phyloP scores from a whole-genome alignment of 2,329 filamentous ascomycete species.

The Ophiosphaerella narmari region DNA sequence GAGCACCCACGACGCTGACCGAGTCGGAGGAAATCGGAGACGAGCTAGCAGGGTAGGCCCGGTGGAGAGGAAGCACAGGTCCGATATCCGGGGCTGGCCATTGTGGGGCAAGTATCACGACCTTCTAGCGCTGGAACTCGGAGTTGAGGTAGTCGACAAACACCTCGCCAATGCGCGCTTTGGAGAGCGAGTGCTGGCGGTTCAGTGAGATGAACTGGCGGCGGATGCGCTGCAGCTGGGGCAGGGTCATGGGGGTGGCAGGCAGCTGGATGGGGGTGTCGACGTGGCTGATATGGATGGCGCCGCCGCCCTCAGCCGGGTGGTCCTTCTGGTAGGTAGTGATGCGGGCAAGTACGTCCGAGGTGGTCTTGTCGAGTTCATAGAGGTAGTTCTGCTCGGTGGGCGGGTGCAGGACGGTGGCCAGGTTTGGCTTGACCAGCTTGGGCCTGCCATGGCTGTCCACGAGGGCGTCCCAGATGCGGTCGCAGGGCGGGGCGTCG shows the following conservation, averaged over 20 bases:
- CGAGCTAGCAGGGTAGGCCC: neutral
- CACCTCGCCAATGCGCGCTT: conserved; percentile 43
- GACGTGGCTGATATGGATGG: conserved; percentile 53
- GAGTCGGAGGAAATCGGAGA: conserved; percentile 14
- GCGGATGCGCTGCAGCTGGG: conserved; percentile 76
- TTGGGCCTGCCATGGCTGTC: conserved; percentile 66
- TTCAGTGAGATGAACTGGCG: conserved; percentile 79
- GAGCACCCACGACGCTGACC: neutral
- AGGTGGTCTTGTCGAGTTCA: conserved; percentile 76
- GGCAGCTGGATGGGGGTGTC: conserved; percentile 69
- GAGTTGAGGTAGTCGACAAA: conserved; percentile 48
- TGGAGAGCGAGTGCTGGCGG: conserved; percentile 62
- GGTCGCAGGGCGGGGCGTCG: conserved; percentile 66
- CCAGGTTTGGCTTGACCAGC: conserved; percentile 72
- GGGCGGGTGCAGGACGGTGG: conserved; percentile 67
- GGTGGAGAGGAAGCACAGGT: conserved; percentile 20
- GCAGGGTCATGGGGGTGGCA: conserved; percentile 66
- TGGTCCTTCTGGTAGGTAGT: conserved; percentile 70
- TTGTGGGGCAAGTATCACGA: conserved; percentile 12
- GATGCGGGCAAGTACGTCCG: conserved; percentile 73
- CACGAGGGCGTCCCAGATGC: conserved; percentile 74
- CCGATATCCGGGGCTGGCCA: conserved; percentile 1
- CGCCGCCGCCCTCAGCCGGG: conserved; percentile 62
- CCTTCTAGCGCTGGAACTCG: conserved; percentile 38
- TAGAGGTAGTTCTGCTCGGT: conserved; percentile 75